These are phyloP conservation scores for Corylus avellana DNA, from an alignment of 306 rosid species.

Conservation along the genomic window DNA sequence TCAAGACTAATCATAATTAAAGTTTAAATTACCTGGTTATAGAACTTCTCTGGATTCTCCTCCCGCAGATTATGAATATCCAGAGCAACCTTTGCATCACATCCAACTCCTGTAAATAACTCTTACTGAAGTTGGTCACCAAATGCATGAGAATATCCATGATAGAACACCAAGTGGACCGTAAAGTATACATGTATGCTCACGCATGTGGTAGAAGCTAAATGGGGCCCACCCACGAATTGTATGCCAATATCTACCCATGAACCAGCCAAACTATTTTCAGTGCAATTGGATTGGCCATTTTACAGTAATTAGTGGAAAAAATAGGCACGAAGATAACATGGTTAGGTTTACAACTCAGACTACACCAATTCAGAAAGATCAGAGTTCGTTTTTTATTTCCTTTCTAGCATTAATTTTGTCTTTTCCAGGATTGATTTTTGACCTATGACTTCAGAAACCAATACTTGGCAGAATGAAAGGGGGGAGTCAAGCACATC, in stretches of 20 bases:
- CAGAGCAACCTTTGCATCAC: constrained; percentile 99
- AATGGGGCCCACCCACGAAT: neutral
- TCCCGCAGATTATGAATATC: constrained; percentile 97
- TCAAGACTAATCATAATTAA: constrained; percentile 18
- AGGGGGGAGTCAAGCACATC: neutral
- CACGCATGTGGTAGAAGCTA: neutral
- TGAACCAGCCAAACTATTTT: neutral
- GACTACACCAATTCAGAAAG: neutral
- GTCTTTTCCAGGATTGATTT: neutral
- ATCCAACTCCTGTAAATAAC: constrained; percentile 78
- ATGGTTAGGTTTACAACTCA: neutral
- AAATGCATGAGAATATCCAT: constrained; percentile 18
- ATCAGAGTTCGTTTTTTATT: neutral
- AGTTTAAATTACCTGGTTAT: constrained; percentile 75
- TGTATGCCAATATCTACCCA: neutral
- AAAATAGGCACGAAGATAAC: neutral
- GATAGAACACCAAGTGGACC: constrained; percentile 5
- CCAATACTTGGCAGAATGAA: neutral
- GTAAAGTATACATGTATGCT: neutral
- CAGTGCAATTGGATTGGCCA: neutral
- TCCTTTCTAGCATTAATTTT: neutral
- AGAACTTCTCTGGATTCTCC: constrained; percentile 97
- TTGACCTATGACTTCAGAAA: neutral
- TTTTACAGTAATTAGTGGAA: neutral
- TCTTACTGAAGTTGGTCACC: constrained; percentile 28